Conservation (phyloP, 768 basidiomycete genomes). For the Lactarius evosmus region DNA sequence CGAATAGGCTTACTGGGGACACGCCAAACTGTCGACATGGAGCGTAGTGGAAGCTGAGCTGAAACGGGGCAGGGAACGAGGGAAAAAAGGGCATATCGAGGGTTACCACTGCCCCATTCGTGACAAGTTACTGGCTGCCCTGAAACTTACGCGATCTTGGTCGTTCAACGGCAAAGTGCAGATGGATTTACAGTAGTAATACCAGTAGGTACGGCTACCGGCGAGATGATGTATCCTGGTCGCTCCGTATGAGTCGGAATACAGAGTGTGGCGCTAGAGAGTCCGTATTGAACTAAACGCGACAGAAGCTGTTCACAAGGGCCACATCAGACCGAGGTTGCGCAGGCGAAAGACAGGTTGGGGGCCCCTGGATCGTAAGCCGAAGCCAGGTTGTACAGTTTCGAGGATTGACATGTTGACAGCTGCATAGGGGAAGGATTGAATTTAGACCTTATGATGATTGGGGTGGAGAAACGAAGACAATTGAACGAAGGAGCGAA, state of each 20-base stretch:
- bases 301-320: too few relatives aligned
- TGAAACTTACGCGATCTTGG: not conserved
- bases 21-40: not conserved
- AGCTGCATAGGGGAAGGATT: not conserved
- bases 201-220: not conserved
- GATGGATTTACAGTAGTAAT: conserved; percentile 2
- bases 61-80: not conserved
- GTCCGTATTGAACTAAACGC: too few relatives aligned
- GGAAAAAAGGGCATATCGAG: not conserved
- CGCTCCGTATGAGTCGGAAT: not conserved
- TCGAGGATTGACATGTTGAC: conserved; percentile 2
- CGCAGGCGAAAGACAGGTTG: too few relatives aligned
- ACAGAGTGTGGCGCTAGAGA: not conserved
- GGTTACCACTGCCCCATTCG: not conserved
- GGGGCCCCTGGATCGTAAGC: not conserved
- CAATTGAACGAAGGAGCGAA: not conserved
- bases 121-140: not conserved
- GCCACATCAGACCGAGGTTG: not conserved
- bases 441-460: conserved; percentile 2
- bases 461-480: not conserved
- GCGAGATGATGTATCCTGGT: not conserved
- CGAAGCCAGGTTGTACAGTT: not conserved
- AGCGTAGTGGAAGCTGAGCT: not conserved
- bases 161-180: not conserved
- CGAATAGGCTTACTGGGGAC: not conserved